Evolutionary conservation across 768 basidiomycete species (phyloP).

Genomic region (Arthromyces matolae): DNA sequence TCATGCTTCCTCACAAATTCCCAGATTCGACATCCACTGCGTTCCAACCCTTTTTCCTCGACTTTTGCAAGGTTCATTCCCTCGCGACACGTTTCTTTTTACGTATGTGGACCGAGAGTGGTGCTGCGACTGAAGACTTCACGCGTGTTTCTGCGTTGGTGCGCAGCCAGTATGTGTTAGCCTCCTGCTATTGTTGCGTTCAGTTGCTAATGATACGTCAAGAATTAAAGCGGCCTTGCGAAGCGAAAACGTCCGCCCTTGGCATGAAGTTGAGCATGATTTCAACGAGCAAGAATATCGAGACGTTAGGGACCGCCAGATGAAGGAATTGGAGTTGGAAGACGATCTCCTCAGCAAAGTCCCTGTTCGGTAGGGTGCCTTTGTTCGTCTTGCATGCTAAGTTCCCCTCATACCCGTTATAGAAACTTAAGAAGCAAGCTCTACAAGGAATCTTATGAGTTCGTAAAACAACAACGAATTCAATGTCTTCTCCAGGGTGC

Average conservation of each 20-base stretch:
- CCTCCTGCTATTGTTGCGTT: too few relatives aligned
- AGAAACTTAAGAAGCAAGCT: slow-evolving; percentile 84
- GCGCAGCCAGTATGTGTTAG: slow-evolving; percentile 71
- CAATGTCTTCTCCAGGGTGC: slow-evolving; percentile 86
- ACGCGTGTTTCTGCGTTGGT: slow-evolving; percentile 72
- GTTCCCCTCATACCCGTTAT: not conserved
- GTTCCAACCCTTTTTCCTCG: slow-evolving; percentile 86
- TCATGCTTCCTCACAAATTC: slow-evolving; percentile 7
- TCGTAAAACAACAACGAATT: slow-evolving; percentile 84
- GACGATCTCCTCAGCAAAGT: slow-evolving; percentile 85
- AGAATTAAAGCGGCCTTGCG: slow-evolving; percentile 78
- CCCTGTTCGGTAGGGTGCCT: slow-evolving; percentile 69
- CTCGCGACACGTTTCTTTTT: slow-evolving; percentile 84
- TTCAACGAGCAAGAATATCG: slow-evolving; percentile 83
- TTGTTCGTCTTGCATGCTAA: slow-evolving; percentile 2
- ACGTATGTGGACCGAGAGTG: slow-evolving; percentile 91
- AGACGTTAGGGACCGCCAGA: slow-evolving; percentile 81
- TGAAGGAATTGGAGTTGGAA: slow-evolving; percentile 85
- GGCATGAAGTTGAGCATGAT: slow-evolving; percentile 82
- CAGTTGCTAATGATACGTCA: too few relatives aligned
- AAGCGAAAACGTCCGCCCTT: slow-evolving; percentile 68
- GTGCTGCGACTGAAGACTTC: slow-evolving; percentile 73
- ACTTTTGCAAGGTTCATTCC: slow-evolving; percentile 75
- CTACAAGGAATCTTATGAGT: slow-evolving; percentile 87
- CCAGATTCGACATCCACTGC: slow-evolving; percentile 75